Conservation (phyloP, 495 filamentous ascomycete species). For the Podospora australis region DNA sequence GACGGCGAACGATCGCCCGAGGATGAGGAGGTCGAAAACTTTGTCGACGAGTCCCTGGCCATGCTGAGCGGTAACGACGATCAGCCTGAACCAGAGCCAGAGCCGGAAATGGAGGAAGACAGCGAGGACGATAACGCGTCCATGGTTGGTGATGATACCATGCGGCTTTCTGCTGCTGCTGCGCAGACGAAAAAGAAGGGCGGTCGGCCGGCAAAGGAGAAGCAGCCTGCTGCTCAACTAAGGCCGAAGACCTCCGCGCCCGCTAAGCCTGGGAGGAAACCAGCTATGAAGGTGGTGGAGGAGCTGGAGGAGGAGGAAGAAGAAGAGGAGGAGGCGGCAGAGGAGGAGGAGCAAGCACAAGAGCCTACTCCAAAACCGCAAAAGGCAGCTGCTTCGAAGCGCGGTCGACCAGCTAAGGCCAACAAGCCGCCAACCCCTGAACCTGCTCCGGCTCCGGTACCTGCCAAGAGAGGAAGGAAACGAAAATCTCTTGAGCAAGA, state of each 20-base stretch:
- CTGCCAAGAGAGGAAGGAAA: constrained; percentile 13
- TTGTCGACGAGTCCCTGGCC: constrained; percentile 31
- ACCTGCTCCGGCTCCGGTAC: neutral
- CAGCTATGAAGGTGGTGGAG: constrained; percentile 2
- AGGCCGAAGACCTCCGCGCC: neutral
- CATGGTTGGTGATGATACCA: constrained; percentile 7
- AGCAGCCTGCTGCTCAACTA: neutral
- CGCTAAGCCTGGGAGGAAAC: constrained; percentile 6
- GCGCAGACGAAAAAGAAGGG: constrained; percentile 20
- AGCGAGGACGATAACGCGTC: constrained; percentile 22
- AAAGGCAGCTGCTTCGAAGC: constrained; percentile 1
- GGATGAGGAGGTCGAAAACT: constrained; percentile 16
- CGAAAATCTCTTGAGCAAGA: constrained; percentile 17
- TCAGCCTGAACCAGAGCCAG: constrained; percentile 5
- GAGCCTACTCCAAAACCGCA: constrained; percentile 6
- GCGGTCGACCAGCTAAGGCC: constrained; percentile 5
- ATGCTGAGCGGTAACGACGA: constrained; percentile 29
- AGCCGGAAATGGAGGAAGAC: constrained; percentile 18
- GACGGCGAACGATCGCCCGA: constrained; percentile 22
- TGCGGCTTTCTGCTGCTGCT: constrained; percentile 5
- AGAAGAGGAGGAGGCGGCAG: constrained; percentile 4
- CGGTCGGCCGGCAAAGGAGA: constrained; percentile 18
- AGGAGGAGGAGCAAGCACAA: constrained; percentile 11
- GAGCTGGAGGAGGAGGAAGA: constrained; percentile 9
- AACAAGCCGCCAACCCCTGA: constrained; percentile 7